phyloP scores from a whole-genome alignment of 2,329 filamentous ascomycete species.

The Delphinella strobiligena region DNA sequence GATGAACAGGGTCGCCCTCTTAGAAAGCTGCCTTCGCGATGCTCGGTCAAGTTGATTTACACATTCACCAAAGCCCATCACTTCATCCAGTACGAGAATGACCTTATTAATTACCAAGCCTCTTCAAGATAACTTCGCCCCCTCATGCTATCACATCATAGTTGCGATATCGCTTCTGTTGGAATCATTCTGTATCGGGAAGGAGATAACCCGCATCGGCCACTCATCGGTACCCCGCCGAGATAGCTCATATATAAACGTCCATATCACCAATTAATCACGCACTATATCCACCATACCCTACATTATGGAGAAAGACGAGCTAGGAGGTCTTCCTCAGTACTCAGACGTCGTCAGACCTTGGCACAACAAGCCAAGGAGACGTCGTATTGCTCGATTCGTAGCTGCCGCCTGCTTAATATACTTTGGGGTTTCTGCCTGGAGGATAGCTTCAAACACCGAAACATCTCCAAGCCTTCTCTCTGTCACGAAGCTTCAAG shows the following conservation, averaged over 20 bases:
- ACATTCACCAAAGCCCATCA: no score
- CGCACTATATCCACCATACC: no score
- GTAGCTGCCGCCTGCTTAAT: constrained; percentile 5
- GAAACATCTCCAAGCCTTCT: constrained; percentile 20
- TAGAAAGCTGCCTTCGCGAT: no score
- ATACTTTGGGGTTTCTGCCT: constrained; percentile 6
- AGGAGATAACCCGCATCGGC: not conserved
- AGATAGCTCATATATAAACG: not conserved
- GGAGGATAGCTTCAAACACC: constrained; percentile 6
- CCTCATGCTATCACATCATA: not conserved
- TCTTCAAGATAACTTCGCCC: no score
- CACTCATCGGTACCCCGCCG: not conserved
- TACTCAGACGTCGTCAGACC: constrained; percentile 7
- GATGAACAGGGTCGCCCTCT: no score
- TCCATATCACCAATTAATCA: no score
- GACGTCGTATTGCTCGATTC: constrained; percentile 5
- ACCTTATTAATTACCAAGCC: no score
- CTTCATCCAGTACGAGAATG: no score
- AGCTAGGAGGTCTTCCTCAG: constrained; percentile 1
- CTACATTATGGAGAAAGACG: constrained; percentile 6
- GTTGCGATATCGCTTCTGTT: no score
- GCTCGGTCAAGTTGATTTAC: no score
- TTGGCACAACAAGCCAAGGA: constrained; percentile 3
- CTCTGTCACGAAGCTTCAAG: constrained; percentile 41
- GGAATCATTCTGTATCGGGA: not conserved